Conservation (phyloP, 495 filamentous ascomycete genomes). For the Xylaria scruposa region DNA sequence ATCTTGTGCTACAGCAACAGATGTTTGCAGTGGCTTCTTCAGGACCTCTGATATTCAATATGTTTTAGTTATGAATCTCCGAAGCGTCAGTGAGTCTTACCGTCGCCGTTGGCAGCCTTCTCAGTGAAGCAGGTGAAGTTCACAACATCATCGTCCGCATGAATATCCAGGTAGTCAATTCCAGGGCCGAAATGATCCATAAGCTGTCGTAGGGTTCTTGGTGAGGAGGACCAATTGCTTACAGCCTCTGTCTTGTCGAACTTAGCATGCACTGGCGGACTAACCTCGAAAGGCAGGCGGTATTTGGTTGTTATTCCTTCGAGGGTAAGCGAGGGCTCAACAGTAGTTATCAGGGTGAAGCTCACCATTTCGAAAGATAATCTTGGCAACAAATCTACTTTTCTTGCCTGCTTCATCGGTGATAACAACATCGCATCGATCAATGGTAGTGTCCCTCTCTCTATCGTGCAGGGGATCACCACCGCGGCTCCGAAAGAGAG, state of each 20-base stretch:
- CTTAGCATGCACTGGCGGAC: conserved; percentile 81
- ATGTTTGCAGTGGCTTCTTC: conserved; percentile 92
- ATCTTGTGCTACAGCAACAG: conserved; percentile 80
- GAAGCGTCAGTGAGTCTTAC: conserved; percentile 47
- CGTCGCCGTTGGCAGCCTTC: conserved; percentile 82
- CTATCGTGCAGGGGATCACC: conserved; percentile 48
- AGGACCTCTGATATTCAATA: conserved; percentile 68
- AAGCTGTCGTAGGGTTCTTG: conserved; percentile 78
- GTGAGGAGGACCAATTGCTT: conserved; percentile 81
- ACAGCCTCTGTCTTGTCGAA: conserved; percentile 74
- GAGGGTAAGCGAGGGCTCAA: neutral
- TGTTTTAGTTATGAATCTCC: neutral
- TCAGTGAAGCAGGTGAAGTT: conserved; percentile 96
- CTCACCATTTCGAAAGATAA: conserved; percentile 85
- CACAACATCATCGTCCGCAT: conserved; percentile 64
- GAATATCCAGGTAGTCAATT: conserved; percentile 91
- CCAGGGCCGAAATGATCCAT: conserved; percentile 90
- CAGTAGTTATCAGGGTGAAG: neutral
- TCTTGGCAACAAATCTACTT: conserved; percentile 80
- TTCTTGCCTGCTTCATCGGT: conserved; percentile 75
- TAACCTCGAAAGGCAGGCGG: conserved; percentile 86
- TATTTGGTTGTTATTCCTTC: conserved; percentile 87
- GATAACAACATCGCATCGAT: conserved; percentile 84
- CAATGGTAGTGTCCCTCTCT: conserved; percentile 80
- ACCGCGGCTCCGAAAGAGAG: conserved; percentile 52